A percentile compares a stretch with the other conserved stretches of the same genome.
Conservation (phyloP, 495 filamentous ascomycete genomes). For the Hypoxylon rickii region DNA sequence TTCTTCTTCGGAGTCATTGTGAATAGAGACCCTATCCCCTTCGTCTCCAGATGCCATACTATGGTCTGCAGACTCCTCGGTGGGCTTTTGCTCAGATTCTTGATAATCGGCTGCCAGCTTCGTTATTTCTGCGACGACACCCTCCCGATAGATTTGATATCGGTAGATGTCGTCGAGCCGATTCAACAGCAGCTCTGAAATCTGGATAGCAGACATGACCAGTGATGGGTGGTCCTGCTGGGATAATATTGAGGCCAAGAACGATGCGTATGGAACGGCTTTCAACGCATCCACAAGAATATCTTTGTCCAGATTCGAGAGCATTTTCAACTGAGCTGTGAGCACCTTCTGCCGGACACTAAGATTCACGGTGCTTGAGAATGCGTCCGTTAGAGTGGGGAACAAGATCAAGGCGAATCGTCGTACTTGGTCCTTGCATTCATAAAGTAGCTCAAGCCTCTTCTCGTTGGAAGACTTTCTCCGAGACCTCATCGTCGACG, state of each 20-base stretch:
- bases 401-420: conserved; percentile 95
- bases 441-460: conserved; percentile 73
- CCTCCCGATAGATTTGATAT: conserved; percentile 96
- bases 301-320: conserved; percentile 85
- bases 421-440: conserved; percentile 82
- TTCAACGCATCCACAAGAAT: conserved; percentile 87
- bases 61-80: conserved; percentile 52
- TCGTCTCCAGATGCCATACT: conserved; percentile 53
- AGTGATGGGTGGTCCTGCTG: conserved; percentile 91
- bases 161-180: conserved; percentile 86
- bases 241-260: conserved; percentile 91
- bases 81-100: conserved; percentile 34
- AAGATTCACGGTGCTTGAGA: conserved; percentile 98
- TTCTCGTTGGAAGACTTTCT: conserved; percentile 75
- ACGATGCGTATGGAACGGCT: conserved; percentile 96
- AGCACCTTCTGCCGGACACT: conserved; percentile 96
- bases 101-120: conserved; percentile 65
- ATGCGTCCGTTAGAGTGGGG: conserved; percentile 94
- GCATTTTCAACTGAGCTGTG: conserved; percentile 94
- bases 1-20: conserved; percentile 54
- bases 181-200: conserved; percentile 82
- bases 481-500: conserved; percentile 41
- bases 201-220: conserved; percentile 84
- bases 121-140: conserved; percentile 88
- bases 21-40: conserved; percentile 56